Evolutionary conservation across 768 basidiomycete species (phyloP).

Genomic region (Boletus rufocinnamomeus): DNA sequence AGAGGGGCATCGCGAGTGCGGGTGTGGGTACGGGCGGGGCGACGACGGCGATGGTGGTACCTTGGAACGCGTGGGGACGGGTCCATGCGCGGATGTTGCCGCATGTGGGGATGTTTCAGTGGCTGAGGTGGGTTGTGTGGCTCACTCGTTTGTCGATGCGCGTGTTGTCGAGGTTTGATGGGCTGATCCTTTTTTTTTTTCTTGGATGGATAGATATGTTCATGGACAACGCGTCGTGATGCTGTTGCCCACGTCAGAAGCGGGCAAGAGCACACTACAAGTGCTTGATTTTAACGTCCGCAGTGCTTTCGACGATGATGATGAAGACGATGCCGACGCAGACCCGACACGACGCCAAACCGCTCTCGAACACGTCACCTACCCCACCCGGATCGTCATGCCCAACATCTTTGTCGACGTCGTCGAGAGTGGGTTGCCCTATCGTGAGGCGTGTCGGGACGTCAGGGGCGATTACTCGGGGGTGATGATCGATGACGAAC

Average conservation of each 20-base stretch:
- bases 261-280: conserved; percentile 15
- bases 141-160: not conserved
- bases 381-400: conserved; percentile 12
- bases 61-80: conserved; percentile 45
- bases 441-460: conserved; percentile 29
- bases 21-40: not conserved
- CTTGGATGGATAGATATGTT: conserved; percentile 35
- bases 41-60: conserved; percentile 9
- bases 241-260: conserved; percentile 12
- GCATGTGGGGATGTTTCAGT: conserved; percentile 36
- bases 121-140: conserved; percentile 39
- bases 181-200: not conserved
- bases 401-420: conserved; percentile 26
- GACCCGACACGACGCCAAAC: not conserved
- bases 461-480: conserved; percentile 37
- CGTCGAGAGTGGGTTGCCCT: conserved; percentile 36
- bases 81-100: conserved; percentile 36
- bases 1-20: not conserved
- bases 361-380: conserved; percentile 4
- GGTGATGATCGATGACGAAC: conserved; percentile 45
- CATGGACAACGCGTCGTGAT: conserved; percentile 44
- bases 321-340: not conserved
- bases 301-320: not conserved
- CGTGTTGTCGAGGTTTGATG: not conserved
- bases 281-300: conserved; percentile 38